phyloP scores from a whole-genome alignment of 2,329 filamentous ascomycete genomes.

The Pseudogymnoascus sp. region DNA sequence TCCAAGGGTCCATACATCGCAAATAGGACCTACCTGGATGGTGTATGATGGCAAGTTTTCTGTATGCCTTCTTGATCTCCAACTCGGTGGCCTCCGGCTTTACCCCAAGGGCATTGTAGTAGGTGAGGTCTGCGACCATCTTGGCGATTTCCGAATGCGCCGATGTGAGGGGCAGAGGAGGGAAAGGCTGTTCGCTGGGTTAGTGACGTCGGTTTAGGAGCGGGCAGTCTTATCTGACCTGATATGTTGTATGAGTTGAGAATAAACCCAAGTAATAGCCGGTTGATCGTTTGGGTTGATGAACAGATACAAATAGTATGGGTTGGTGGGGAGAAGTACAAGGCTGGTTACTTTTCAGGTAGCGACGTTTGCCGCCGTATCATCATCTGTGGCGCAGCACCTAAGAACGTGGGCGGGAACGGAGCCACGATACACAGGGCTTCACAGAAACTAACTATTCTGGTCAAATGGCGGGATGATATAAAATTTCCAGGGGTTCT shows the following conservation, averaged over 20 bases:
- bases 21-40: slow-evolving; percentile 42
- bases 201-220: neutral
- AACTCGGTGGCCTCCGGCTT: slow-evolving; percentile 78
- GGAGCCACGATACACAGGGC: neutral
- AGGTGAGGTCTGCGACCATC: slow-evolving; percentile 84
- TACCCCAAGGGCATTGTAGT: slow-evolving; percentile 84
- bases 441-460: neutral
- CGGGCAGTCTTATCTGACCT: neutral
- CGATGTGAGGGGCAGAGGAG: neutral
- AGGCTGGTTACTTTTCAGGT: slow-evolving; percentile 4
- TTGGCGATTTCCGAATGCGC: slow-evolving; percentile 9
- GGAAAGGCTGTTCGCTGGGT: neutral
- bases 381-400: slow-evolving; percentile 7
- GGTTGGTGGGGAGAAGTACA: slow-evolving; percentile 7
- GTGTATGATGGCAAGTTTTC: slow-evolving; percentile 88
- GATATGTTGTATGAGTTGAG: neutral
- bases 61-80: slow-evolving; percentile 95
- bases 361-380: slow-evolving; percentile 2
- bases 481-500: neutral
- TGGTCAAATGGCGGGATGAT: neutral
- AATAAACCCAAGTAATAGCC: neutral
- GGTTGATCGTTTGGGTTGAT: neutral
- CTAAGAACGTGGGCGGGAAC: neutral
- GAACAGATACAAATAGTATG: neutral
- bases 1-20: neutral